These are phyloP conservation scores for Notholithocarpus densiflorus DNA, from an alignment of 306 rosid species.

Conservation along the genomic window DNA sequence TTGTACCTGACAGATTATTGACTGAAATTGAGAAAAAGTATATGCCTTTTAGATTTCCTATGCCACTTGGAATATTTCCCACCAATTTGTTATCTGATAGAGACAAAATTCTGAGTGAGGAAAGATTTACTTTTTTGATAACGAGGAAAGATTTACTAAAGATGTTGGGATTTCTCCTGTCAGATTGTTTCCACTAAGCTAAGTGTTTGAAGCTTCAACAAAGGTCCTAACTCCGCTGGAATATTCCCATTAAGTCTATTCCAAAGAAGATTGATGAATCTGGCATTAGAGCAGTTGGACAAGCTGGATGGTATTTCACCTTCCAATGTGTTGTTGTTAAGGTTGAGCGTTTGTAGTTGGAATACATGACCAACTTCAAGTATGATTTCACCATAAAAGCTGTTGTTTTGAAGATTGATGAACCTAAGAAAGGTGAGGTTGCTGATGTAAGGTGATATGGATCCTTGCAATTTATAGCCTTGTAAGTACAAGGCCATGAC, in stretches of 20 bases:
- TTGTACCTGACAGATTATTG: not conserved
- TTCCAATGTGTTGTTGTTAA: not conserved
- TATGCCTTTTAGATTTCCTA: not conserved
- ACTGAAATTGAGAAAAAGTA: not conserved
- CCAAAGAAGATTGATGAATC: not conserved
- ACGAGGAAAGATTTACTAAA: not conserved
- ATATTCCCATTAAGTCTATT: not conserved
- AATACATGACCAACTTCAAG: constrained; percentile 8
- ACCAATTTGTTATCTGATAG: not conserved
- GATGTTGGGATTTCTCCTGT: constrained; percentile 12
- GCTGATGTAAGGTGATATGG: constrained; percentile 16
- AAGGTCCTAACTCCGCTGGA: not conserved
- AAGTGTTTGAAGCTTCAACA: not conserved
- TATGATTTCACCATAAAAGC: not conserved
- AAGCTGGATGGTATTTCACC: constrained; percentile 7
- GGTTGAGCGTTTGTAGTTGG: not conserved
- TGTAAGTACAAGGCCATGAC: not conserved
- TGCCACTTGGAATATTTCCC: not conserved
- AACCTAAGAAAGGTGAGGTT: constrained; percentile 15
- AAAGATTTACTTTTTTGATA: not conserved
- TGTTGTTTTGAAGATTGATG: constrained; percentile 12
- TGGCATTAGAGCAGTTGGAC: not conserved
- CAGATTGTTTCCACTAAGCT: not conserved
- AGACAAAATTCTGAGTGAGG: not conserved
- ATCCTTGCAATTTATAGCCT: not conserved